Percentiles rank a stretch among this genome's conserved stretches.
Evolutionary conservation across 2,329 filamentous ascomycete genomes (phyloP).

Genomic region (Elsinoe fawcettii): DNA sequence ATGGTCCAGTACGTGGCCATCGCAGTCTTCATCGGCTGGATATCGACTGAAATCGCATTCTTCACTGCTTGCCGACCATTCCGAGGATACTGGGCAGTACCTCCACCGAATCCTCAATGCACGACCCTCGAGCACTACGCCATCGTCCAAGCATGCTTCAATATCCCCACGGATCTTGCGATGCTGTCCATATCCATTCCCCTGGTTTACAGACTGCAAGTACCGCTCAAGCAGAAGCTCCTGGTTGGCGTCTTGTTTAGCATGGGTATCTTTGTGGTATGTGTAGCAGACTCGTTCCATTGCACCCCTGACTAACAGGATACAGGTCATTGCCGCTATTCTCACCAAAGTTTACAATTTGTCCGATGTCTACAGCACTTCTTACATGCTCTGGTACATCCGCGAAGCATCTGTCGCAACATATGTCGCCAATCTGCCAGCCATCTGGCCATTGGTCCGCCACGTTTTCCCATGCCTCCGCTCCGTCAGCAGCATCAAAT

Average conservation of each 20-base stretch:
- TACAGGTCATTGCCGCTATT: constrained; percentile 31
- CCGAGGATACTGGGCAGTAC: constrained; percentile 50
- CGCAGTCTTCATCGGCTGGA: constrained; percentile 42
- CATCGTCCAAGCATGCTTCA: constrained; percentile 51
- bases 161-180: constrained; percentile 52
- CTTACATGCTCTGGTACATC: constrained; percentile 23
- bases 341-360: constrained; percentile 45
- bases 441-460: constrained; percentile 46
- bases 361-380: constrained; percentile 33
- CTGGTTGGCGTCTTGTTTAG: constrained; percentile 43
- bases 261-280: constrained; percentile 44
- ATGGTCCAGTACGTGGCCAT: constrained; percentile 42
- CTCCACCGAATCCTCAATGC: constrained; percentile 48
- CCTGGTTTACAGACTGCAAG: constrained; percentile 42
- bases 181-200: constrained; percentile 52
- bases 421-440: constrained; percentile 47
- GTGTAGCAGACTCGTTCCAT: constrained; percentile 4
- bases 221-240: constrained; percentile 45
- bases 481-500: constrained; percentile 13
- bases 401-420: constrained; percentile 47
- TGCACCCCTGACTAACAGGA: not conserved
- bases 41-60: constrained; percentile 50
- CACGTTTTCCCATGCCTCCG: constrained; percentile 24
- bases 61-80: constrained; percentile 49
- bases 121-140: constrained; percentile 50